Evolutionary conservation across 1,139 yeast species (phyloP).

Genomic region (Suhomyces atakaporum): DNA sequence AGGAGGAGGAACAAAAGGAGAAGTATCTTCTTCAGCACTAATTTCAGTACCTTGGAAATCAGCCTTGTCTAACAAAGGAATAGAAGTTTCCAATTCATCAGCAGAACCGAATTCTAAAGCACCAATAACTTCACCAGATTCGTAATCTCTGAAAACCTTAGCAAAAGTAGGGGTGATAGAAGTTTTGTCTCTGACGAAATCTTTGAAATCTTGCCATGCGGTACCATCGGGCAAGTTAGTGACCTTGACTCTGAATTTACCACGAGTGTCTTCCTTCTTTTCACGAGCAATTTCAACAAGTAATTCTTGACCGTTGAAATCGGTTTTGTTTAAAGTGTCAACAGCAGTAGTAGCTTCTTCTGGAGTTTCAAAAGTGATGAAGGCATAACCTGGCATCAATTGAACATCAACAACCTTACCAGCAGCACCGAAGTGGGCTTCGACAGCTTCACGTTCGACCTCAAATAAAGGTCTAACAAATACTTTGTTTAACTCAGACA

Average conservation of each 20-base stretch:
- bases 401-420: conserved; percentile 71
- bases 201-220: conserved; percentile 86
- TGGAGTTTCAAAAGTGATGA: conserved; percentile 65
- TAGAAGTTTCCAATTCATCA: conserved; percentile 72
- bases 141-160: conserved; percentile 64
- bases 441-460: conserved; percentile 58
- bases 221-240: conserved; percentile 71
- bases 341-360: conserved; percentile 70
- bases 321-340: conserved; percentile 58
- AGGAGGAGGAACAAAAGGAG: conserved; percentile 72
- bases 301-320: conserved; percentile 63
- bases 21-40: conserved; percentile 76
- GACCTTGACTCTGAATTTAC: conserved; percentile 71
- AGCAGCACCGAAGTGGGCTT: conserved; percentile 63
- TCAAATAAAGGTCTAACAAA: conserved; percentile 46
- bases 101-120: conserved; percentile 76
- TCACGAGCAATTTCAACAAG: conserved; percentile 71
- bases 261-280: conserved; percentile 59
- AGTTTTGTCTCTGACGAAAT: conserved; percentile 71
- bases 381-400: conserved; percentile 75
- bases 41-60: conserved; percentile 70
- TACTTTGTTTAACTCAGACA: conserved; percentile 37
- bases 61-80: conserved; percentile 67
- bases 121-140: conserved; percentile 66
- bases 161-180: conserved; percentile 69